Conservation (phyloP, 1,139 yeast genomes). For the Dujonia santamariae region DNA sequence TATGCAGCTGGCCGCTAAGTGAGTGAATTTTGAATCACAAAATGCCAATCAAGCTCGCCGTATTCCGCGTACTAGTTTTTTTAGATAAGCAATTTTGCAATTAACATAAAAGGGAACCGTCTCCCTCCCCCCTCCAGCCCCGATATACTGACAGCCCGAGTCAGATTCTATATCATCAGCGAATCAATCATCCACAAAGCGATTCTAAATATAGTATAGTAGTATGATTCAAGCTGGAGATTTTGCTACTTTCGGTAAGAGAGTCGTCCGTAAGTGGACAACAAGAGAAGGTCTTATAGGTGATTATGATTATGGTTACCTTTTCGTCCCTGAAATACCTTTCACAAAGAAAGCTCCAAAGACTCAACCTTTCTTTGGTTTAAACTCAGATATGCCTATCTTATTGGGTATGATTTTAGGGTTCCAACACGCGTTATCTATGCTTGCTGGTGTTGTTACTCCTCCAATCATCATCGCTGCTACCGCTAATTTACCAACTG, state of each 20-base stretch:
- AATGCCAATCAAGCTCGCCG: too few relatives aligned
- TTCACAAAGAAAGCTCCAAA: constrained; percentile 50
- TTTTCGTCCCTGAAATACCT: constrained; percentile 77
- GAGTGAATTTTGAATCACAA: too few relatives aligned
- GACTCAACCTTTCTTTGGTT: constrained; percentile 76
- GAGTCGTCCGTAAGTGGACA: constrained; percentile 45
- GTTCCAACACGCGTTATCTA: constrained; percentile 81
- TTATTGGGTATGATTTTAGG: constrained; percentile 74
- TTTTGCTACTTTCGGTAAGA: constrained; percentile 16
- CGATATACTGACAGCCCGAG: neutral
- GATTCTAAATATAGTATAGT: too few relatives aligned
- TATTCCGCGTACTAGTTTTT: too few relatives aligned
- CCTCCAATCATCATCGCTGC: constrained; percentile 73
- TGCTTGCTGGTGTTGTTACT: constrained; percentile 89
- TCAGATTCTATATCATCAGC: neutral
- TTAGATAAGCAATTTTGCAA: too few relatives aligned
- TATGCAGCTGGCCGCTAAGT: too few relatives aligned
- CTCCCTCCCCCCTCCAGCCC: neutral
- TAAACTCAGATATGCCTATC: constrained; percentile 76
- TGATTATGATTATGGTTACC: constrained; percentile 73
- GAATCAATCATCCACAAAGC: too few relatives aligned
- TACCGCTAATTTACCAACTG: constrained; percentile 54
- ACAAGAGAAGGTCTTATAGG: constrained; percentile 79
- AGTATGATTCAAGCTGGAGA: constrained; percentile 10
- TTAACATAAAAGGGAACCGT: too few relatives aligned